Conservation (phyloP, 345 rosid species). For the Atalantia buxifolia region DNA sequence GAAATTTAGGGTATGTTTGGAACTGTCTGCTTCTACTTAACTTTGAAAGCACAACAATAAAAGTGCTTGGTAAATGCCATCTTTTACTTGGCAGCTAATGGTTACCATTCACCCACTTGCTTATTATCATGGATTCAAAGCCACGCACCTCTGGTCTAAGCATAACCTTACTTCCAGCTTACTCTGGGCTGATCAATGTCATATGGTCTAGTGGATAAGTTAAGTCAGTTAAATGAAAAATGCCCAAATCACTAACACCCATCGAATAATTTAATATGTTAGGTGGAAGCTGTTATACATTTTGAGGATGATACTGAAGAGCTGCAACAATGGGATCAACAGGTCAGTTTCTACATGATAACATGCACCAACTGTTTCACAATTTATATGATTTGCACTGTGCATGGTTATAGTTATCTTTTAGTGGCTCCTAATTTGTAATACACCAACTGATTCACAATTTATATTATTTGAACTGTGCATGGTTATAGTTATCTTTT, state of each 20-base stretch:
- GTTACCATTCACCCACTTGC: background rate
- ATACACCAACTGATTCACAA: background rate
- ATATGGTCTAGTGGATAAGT: background rate
- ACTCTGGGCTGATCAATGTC: background rate
- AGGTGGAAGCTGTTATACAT: slow-evolving; percentile 97
- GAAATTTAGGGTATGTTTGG: background rate
- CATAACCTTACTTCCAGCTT: background rate
- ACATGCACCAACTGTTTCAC: background rate
- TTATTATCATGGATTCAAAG: background rate
- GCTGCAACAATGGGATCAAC: slow-evolving; percentile 98
- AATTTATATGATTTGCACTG: background rate
- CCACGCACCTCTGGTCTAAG: background rate
- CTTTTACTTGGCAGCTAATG: background rate
- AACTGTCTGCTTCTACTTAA: too few species aligned
- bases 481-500: background rate
- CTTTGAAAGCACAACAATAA: background rate
- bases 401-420: background rate
- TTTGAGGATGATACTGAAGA: slow-evolving; percentile 95
- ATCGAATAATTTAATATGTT: background rate
- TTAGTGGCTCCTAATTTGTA: too few species aligned
- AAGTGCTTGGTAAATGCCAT: background rate
- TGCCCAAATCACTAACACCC: background rate
- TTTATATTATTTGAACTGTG: background rate
- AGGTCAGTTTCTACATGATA: slow-evolving; percentile 37
- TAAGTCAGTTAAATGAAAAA: background rate